Base-by-base conservation (phyloP, 2,329 filamentous ascomycete genomes). In the Ascochyta koolunga region DNA sequence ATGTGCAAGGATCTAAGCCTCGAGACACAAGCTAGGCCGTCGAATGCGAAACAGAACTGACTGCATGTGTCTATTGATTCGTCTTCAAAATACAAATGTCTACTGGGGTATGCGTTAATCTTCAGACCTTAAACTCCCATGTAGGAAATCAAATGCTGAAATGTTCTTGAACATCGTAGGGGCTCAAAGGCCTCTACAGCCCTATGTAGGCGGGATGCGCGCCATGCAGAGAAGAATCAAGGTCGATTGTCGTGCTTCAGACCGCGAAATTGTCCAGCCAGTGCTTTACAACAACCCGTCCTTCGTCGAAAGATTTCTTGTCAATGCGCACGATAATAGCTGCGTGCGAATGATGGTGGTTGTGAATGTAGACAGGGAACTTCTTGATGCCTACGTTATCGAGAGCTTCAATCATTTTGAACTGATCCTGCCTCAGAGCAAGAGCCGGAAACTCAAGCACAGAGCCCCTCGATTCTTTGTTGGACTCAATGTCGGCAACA, bases 241-340 rank as follows among this genome's bases (percentile, higher is more conserved):
- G 2, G 6, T 9, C 22, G 18, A 24, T 18, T 10, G 15, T 16
- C 6, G 5, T 21, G 15, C 11, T 27, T 61, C 19, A 72, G 6
- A 70, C 50, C 59, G 86, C 73, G 69, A 98, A 97, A 40, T 88
- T 82, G 46, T 87, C 82, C 2, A 92, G 77, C 89, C 90, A 98
- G 77, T 98, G 93, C 66, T 81, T 83, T 50, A 95, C 78, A 29
- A 97, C 90, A 11, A 90, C 72, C 67, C 83, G 85, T 0, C 93
- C 93, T 75, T 98, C 93, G 2, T 83, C 80, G 65, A 92, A 96
- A 0, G 75, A 77, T 45, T 82, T 78, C 69, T 85, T 87, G 33
- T 89, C 74, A 58, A 80, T 84, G 32, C 93, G 84, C 31, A 96
- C 87, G 59, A 98, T 90, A 41, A 98, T 96, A 3, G 93, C 93